Conservation (phyloP, 2,329 filamentous ascomycete species). For the Berkeleyomyces rouxiae region DNA sequence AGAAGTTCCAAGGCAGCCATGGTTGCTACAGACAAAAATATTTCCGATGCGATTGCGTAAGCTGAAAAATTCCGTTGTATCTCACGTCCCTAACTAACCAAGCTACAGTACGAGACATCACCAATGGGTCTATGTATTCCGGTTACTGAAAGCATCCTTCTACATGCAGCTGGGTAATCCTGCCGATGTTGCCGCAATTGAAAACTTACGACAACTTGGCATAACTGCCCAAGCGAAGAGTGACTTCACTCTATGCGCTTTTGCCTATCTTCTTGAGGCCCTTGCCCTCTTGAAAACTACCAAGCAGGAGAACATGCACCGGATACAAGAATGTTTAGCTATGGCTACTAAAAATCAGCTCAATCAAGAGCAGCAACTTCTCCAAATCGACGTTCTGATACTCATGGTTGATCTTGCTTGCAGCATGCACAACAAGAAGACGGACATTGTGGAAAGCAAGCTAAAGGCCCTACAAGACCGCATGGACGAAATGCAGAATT, state of each 20-base stretch:
- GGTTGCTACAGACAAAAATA: constrained; percentile 52
- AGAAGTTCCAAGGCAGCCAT: constrained; percentile 56
- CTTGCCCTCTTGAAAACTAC: constrained; percentile 49
- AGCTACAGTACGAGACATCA: constrained; percentile 41
- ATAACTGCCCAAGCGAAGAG: constrained; percentile 40
- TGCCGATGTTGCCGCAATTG: constrained; percentile 46
- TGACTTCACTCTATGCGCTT: constrained; percentile 47
- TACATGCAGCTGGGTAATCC: constrained; percentile 44
- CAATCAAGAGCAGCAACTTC: constrained; percentile 43
- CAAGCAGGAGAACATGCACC: constrained; percentile 48
- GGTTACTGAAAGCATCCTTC: constrained; percentile 55
- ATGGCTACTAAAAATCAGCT: constrained; percentile 55
- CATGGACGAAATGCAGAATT: constrained; percentile 38
- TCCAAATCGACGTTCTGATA: constrained; percentile 49
- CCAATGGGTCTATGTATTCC: constrained; percentile 62
- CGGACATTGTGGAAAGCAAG: constrained; percentile 41
- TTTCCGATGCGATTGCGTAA: constrained; percentile 50
- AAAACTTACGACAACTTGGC: constrained; percentile 50
- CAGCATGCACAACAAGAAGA: constrained; percentile 45
- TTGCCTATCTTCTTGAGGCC: constrained; percentile 51
- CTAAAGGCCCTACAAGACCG: constrained; percentile 43
- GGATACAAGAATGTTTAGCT: constrained; percentile 58
- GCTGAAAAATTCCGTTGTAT: constrained; percentile 17
- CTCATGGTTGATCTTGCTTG: constrained; percentile 55
- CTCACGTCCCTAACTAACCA: constrained; percentile 15